Evolutionary conservation across 2,329 filamentous ascomycete genomes (phyloP), one percentile per base, ranked within the genome.

Genomic region (Diaporthe vexans): DNA sequence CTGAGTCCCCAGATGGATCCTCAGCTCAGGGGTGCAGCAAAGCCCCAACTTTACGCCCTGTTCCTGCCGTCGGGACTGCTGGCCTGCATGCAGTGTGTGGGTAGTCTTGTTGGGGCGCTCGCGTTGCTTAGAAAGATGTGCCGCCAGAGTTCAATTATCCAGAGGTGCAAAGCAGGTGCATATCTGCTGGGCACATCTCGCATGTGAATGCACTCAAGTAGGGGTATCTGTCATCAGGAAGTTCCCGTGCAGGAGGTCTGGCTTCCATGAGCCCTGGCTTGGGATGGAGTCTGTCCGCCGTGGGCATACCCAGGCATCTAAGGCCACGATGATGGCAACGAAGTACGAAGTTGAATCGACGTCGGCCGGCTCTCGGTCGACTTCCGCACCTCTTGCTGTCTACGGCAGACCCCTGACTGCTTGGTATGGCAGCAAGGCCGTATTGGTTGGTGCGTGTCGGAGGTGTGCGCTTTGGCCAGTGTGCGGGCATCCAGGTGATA

Each of bases 11-110:
- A 21, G 51, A 51, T 74, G 73, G 73, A 33, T 58, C 73, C 73
- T 72, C 73, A 57, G 58, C 68, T 74, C 73, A 74, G 73, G 73
- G 68, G 73, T 74, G 68, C 68, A 74, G 59, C 37, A 58, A 67
- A 35, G 40, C 24, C 43, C 68, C 61, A n/a, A 46, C 51, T 35
- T 72, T 21, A 33, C 21, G 57, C 24, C 51, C 67, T 61, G 58
- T 72, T 72, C 68, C 72, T 61, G 67, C 40, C 58, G 57, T 33
- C 58, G 37, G 73, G 57, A 68, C 71, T 67, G 65, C 59, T 61
- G 71, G 54, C 57, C 52, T 67, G 72, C 51, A 52, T 59, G 48
- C 48, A 40, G 17, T 24, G 33, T 68, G 48, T 68, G 58, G 37
- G 43, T 67, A 37, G 46, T 24, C 29, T 52, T 11, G 19, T 37